Evolutionary conservation across 2,329 filamentous ascomycete genomes (phyloP), one percentile per base, ranked within the genome.

Genomic region (Alternaria infectoria): DNA sequence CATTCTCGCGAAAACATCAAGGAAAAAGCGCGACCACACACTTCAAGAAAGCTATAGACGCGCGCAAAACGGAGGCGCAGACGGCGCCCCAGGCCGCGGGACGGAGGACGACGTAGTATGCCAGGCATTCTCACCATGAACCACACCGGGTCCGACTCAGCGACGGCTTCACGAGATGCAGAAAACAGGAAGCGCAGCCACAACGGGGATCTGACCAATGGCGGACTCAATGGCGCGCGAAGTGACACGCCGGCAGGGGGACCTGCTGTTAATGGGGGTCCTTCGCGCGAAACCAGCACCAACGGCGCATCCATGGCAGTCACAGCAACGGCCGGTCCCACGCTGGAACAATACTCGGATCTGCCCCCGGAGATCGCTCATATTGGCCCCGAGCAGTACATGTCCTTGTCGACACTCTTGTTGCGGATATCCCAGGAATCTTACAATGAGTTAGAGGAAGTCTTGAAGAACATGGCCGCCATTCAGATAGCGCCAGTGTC

Each of bases 371-470:
- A 86, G 65, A 80, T 90, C 44, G 79, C 81, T 51, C 93, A 97
- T 74, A 91, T 97, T 62, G 90, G 90, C 0, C 84, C 90, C 61
- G 90, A 78, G 21, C 57, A 89, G 32, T 96, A 93, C 77, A 86
- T 95, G 59, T 90, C 93, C 5, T 85, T 98, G 19, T 89, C 90
- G 5, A 86, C 86, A 13, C 83, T 99, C 49, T 86, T 98, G 56
- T 87, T 89, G 67, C 89, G 96, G 69, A 86, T 96, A 40, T 90
- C 92, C 32, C 93, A 97, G 79, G 89, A 90, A 73, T 93, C 92
- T 52, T 94, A 94, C 80, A 93, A 92, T 76, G 88, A 90, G 58
- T 84, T 98, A 30, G 85, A 88, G 52, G 89, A 91, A 9, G 85
- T 91, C 65, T 86, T 97, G 46, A 82, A 86, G 40, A 87, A 90